Conservation (phyloP, 331 rosid species). For the Pyrus hybrid region DNA sequence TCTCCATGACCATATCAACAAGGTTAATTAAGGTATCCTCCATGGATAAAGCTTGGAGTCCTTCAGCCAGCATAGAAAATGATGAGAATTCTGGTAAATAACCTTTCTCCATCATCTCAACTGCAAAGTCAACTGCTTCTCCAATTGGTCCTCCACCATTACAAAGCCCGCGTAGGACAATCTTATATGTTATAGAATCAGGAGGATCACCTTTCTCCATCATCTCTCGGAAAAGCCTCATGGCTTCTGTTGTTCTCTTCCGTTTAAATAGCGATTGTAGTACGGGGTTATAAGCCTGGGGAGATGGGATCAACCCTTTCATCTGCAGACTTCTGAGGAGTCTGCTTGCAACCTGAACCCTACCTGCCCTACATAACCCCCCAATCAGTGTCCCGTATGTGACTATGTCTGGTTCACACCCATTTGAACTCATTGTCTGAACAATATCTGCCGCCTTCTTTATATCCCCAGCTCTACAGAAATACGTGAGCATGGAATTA, state of each 20-base stretch:
- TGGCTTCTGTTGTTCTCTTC: conserved; percentile 69
- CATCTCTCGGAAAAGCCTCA: conserved; percentile 90
- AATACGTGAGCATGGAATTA: conserved; percentile 70
- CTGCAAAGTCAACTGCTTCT: conserved; percentile 73
- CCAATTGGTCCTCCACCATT: conserved; percentile 84
- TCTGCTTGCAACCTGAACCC: conserved; percentile 68
- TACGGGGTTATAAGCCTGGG: conserved; percentile 78
- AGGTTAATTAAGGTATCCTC: conserved; percentile 63
- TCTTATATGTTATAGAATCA: conserved; percentile 60
- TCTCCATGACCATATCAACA: conserved; percentile 59
- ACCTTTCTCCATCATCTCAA: conserved; percentile 76
- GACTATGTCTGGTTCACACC: conserved; percentile 80
- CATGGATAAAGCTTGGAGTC: conserved; percentile 73
- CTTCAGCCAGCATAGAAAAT: conserved; percentile 70
- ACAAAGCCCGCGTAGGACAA: conserved; percentile 83
- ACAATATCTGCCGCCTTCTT: conserved; percentile 82
- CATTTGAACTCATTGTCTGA: conserved; percentile 71
- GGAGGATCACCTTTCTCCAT: conserved; percentile 69
- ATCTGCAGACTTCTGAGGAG: conserved; percentile 80
- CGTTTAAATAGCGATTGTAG: conserved; percentile 63
- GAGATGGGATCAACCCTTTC: conserved; percentile 75
- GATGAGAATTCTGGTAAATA: conserved; percentile 58
- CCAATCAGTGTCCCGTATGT: conserved; percentile 74
- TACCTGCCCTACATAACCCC: conserved; percentile 86
- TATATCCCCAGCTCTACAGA: conserved; percentile 68